Evolutionary conservation across 306 rosid genomes (phyloP).

Genomic region (Alnus rubra): DNA sequence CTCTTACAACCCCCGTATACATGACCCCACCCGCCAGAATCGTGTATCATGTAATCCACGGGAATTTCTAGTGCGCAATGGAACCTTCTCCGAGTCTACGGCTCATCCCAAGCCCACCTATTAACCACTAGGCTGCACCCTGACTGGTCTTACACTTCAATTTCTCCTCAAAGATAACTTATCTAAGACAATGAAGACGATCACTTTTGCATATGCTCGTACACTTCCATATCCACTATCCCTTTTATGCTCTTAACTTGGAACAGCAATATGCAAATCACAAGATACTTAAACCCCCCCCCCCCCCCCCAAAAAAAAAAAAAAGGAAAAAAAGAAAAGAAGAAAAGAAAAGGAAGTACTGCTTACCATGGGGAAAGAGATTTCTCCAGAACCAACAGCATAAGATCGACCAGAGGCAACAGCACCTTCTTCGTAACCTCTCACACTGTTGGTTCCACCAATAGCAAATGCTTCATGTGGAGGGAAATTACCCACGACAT

Average conservation of each 20-base stretch:
- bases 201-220: not conserved
- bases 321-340: too few relatives aligned
- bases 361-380: slow-evolving; percentile 88
- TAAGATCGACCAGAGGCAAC: slow-evolving; percentile 97
- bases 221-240: not conserved
- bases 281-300: not conserved
- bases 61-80: too few relatives aligned
- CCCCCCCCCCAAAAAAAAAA: not conserved
- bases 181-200: too few relatives aligned
- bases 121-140: too few relatives aligned
- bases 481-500: slow-evolving; percentile 84
- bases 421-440: slow-evolving; percentile 99
- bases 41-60: too few relatives aligned
- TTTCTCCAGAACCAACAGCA: slow-evolving; percentile 89
- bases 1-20: not conserved
- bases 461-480: slow-evolving; percentile 95
- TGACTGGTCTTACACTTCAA: not conserved
- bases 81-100: too few relatives aligned
- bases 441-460: slow-evolving; percentile 95
- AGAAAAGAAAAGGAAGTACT: not conserved
- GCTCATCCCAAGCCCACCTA: too few relatives aligned
- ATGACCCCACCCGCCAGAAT: too few relatives aligned
- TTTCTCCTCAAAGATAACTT: not conserved
- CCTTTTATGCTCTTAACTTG: not conserved
- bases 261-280: not conserved